Base-by-base conservation (phyloP, 768 basidiomycete genomes). In the Psilocybe sp. region DNA sequence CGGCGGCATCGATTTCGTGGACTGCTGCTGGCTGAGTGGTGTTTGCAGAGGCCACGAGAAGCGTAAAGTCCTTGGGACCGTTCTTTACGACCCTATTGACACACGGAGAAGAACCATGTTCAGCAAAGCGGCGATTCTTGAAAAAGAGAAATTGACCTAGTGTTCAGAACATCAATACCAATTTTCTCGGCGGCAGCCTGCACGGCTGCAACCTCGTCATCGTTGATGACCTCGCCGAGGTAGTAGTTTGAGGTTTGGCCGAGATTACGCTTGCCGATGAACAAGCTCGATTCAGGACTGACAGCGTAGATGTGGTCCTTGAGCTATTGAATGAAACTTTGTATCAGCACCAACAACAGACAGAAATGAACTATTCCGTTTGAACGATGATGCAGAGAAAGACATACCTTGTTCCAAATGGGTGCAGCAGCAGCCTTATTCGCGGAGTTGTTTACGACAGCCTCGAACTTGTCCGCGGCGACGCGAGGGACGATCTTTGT, bases 201-300 rank as follows among this genome's bases (percentile, higher is more conserved):
- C 18, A 94, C 79, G 1, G 77, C 76, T 18, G 82, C 81, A 5
- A 92, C 89, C 62, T 93, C 92, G 0, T 81, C 80, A 52, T 92
- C 87, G n/a, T 78, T 75, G 16, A 87, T 81, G 9, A 77, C 63
- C 52, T 87, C 77, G 1, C 89, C 90, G 20, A 85, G 80, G 62
- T 95, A 95, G 66, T 94, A 95, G 63, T 92, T 90, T 28, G 85
- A 89, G 46, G 90, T 63, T 51, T 93, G 89, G 1, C 92, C 92
- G 16, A 81, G 73, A 46, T 68, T 74, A 39, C 84, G 87, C 64
- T 93, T 92, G 45, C 92, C 92, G 54, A 95, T 86, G 64, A 79
- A 84, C 50, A 91, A 74, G 44, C 76, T 79, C 1, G 76, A 65
- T 61, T 89, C 84, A 2, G 92, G 91, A 19, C 68, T 60, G 11